phyloP scores from a whole-genome alignment of 345 rosid genomes.

The Luvunga scandens region DNA sequence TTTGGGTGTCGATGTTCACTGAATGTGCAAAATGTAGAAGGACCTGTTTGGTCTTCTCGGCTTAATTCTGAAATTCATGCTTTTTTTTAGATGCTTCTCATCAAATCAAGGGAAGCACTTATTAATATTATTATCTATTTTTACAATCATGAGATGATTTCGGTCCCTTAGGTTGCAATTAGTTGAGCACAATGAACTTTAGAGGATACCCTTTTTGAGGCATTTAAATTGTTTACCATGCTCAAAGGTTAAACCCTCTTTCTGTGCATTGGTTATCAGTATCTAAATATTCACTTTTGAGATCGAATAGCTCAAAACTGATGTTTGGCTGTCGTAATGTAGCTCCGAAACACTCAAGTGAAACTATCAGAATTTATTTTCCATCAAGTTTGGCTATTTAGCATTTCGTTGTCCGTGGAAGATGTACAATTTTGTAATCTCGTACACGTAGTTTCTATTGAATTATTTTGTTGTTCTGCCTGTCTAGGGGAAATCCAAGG shows the following conservation, averaged over 20 bases:
- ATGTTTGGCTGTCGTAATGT: not conserved
- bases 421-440: not conserved
- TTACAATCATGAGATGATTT: too few relatives aligned
- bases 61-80: not conserved
- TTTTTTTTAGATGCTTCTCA: not conserved
- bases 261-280: not conserved
- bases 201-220: not conserved
- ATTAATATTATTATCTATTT: too few relatives aligned
- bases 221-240: not conserved
- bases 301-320: not conserved
- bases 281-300: not conserved
- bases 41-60: not conserved
- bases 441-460: not conserved
- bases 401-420: too few relatives aligned
- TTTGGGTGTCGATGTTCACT: not conserved
- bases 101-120: not conserved
- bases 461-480: not conserved
- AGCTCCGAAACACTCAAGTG: not conserved
- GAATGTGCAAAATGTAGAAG: not conserved
- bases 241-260: not conserved
- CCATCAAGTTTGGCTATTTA: not conserved
- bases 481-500: slow-evolving; percentile 32
- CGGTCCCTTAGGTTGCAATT: not conserved
- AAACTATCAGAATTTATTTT: not conserved
- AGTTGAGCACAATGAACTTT: not conserved